These are phyloP conservation scores for Fusarium pilosicola DNA, from an alignment of 2,329 filamentous ascomycete species.

Conservation along the genomic window DNA sequence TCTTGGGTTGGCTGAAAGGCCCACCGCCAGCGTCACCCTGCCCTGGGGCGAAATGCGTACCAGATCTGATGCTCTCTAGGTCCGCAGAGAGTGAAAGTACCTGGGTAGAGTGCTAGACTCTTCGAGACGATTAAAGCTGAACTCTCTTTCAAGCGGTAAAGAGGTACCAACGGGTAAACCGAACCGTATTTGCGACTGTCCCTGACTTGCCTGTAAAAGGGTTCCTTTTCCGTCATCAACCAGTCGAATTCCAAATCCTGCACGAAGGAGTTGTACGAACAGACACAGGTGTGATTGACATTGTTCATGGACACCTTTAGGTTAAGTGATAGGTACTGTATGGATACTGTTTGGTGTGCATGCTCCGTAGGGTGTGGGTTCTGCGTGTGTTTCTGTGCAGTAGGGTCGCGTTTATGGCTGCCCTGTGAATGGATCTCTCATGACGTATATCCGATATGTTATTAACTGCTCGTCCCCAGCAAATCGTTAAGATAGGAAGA, in stretches of 20 bases:
- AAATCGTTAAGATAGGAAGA: neutral
- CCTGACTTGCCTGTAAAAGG: constrained; percentile 23
- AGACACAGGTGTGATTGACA: neutral
- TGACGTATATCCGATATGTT: constrained; percentile 30
- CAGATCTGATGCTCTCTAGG: constrained; percentile 25
- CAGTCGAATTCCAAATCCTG: neutral
- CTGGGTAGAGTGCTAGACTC: constrained; percentile 24
- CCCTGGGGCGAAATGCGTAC: constrained; percentile 31
- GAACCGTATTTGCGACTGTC: constrained; percentile 20
- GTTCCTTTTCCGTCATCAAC: neutral
- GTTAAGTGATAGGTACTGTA: neutral
- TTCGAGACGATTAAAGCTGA: constrained; percentile 22
- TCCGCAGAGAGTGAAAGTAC: neutral
- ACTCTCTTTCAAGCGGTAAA: constrained; percentile 27
- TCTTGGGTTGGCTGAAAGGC: constrained; percentile 34
- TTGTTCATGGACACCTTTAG: neutral
- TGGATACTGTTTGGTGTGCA: constrained; percentile 2
- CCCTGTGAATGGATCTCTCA: constrained; percentile 21
- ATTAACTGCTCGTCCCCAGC: neutral
- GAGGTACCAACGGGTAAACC: constrained; percentile 20
- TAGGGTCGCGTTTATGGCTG: constrained; percentile 26
- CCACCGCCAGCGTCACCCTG: constrained; percentile 36
- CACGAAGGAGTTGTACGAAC: neutral
- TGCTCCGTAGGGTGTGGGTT: neutral
- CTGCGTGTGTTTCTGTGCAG: constrained; percentile 28